Evolutionary conservation across 176 grass and related monocot genomes (phyloP), one percentile per base, ranked within the genome.

Genomic region (Phragmites australis): DNA sequence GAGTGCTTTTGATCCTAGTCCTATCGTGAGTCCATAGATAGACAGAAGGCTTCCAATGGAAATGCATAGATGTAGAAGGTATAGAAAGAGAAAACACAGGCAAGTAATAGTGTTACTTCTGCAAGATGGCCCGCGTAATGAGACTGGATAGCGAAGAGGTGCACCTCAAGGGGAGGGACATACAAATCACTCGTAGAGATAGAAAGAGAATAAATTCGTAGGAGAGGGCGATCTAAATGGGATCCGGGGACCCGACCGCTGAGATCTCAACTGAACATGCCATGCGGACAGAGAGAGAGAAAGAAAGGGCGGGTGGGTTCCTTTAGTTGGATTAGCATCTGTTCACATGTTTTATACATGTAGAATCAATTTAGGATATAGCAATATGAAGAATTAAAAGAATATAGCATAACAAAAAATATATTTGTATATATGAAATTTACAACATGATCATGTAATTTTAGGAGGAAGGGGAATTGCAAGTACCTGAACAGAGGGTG

Each of bases 281-380:
- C 1, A 25, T n/a, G 44, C 3, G 1, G 6, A 37, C 59, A 65
- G 13, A 50, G 12, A n/a, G n/a, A n/a, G n/a, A 52, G 39, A 70
- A 10, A 1, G 50, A 74, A 23, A 47, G 15, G n/a, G n/a, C 31
- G 27, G 47, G 21, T 6, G 46, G 12, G 61, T 8, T 41, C 32
- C 16, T 13, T 21, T 71, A 94, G 92, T 77, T 98, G 96, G 92
- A 98, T 94, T n/a, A n/a, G n/a, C n/a, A n/a, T n/a, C n/a, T n/a
- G n/a, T n/a, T n/a, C n/a, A n/a, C n/a, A n/a, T n/a, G n/a, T n/a
- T n/a, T n/a, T n/a, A n/a, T n/a, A n/a, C n/a, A n/a, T n/a, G n/a
- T n/a, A n/a, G n/a, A n/a, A n/a, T n/a, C n/a, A n/a, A n/a, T n/a
- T n/a, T n/a, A n/a, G n/a, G n/a, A n/a, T n/a, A n/a, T n/a, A n/a